These are phyloP conservation scores for Ocimum tenuiflorum DNA, from an alignment of 257 asterid species.

Conservation along the genomic window DNA sequence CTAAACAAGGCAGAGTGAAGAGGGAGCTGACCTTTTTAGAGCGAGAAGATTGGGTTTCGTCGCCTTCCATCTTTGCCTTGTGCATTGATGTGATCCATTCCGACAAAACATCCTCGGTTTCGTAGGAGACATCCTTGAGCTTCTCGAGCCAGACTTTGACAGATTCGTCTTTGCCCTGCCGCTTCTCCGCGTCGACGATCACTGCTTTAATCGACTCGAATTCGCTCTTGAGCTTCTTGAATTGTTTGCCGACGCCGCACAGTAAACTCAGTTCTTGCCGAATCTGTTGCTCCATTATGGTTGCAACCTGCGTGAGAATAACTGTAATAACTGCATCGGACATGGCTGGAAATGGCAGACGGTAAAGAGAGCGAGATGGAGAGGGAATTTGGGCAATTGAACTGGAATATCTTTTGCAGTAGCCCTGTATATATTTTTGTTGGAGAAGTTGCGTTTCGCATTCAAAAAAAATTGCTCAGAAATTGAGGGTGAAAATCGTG, in stretches of 20 bases:
- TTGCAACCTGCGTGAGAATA: slow-evolving; percentile 38
- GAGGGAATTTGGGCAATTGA: not conserved
- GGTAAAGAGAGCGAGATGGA: not conserved
- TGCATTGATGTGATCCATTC: slow-evolving; percentile 42
- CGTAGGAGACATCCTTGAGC: slow-evolving; percentile 47
- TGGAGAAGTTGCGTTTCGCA: not conserved
- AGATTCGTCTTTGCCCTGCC: slow-evolving; percentile 35
- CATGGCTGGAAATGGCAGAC: slow-evolving; percentile 25
- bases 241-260: slow-evolving; percentile 36
- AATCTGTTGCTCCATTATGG: slow-evolving; percentile 39
- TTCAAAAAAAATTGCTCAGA: slow-evolving; percentile 8
- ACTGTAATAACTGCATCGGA: slow-evolving; percentile 45
- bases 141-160: slow-evolving; percentile 47
- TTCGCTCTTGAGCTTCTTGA: slow-evolving; percentile 35
- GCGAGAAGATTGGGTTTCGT: slow-evolving; percentile 11
- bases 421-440: not conserved
- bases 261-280: slow-evolving; percentile 37
- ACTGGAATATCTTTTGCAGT: not conserved
- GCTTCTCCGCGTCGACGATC: slow-evolving; percentile 54
- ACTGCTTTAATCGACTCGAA: slow-evolving; percentile 47
- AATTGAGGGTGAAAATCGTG: slow-evolving; percentile 1
- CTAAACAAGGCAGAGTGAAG: slow-evolving; percentile 29
- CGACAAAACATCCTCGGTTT: slow-evolving; percentile 55
- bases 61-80: slow-evolving; percentile 25
- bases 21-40: slow-evolving; percentile 39